These are phyloP conservation scores for Triglochin maritima DNA, from an alignment of 106 monocot genomes.

Conservation along the genomic window DNA sequence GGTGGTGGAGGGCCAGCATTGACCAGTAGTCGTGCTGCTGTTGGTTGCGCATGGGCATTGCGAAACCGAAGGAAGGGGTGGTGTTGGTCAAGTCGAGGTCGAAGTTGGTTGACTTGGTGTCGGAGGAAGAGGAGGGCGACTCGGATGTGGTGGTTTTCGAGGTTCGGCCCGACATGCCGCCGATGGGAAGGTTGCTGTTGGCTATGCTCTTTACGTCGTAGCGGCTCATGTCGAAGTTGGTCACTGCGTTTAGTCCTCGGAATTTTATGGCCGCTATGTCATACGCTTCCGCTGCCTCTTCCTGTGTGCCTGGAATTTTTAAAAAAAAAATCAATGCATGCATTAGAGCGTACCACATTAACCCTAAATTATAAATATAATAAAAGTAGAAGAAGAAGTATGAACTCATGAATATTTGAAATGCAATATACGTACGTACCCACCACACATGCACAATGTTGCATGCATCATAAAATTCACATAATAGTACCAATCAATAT, in stretches of 20 bases:
- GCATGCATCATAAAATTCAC: neutral
- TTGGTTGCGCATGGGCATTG: slow-evolving; percentile 37
- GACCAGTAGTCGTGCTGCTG: slow-evolving; percentile 72
- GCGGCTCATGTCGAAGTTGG: slow-evolving; percentile 95
- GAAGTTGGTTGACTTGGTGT: slow-evolving; percentile 11
- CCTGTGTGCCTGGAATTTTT: slow-evolving; percentile 52
- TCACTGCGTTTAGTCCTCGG: slow-evolving; percentile 83
- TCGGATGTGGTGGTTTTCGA: slow-evolving; percentile 29
- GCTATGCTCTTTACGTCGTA: slow-evolving; percentile 83
- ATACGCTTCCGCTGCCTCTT: slow-evolving; percentile 94
- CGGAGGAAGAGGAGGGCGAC: slow-evolving; percentile 31
- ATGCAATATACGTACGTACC: no score
- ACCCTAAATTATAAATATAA: no score
- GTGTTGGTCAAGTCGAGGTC: slow-evolving; percentile 9
- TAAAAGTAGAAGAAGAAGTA: no score
- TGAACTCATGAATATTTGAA: no score
- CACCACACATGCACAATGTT: no score
- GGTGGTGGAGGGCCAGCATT: slow-evolving; percentile 47
- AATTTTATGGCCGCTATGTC: slow-evolving; percentile 97
- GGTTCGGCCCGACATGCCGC: slow-evolving; percentile 34
- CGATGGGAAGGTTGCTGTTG: slow-evolving; percentile 77
- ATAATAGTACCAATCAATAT: neutral
- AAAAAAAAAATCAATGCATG: neutral
- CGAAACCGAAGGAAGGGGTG: slow-evolving; percentile 11
- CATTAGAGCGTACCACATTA: neutral